phyloP scores from a whole-genome alignment of 2,329 filamentous ascomycete genomes.

The Sporothrix inflata region DNA sequence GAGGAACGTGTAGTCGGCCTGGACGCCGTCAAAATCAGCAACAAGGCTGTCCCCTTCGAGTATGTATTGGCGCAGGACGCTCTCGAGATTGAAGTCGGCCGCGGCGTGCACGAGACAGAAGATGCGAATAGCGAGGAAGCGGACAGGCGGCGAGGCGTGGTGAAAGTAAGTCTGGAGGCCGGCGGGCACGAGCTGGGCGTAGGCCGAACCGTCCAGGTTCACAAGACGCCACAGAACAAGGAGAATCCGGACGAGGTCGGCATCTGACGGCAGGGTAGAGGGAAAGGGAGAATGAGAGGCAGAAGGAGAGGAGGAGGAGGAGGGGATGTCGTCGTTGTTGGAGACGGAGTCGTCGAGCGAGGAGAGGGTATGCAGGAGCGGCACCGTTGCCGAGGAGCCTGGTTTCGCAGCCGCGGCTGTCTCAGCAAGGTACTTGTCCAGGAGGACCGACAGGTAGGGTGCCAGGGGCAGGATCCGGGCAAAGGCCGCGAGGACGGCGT shows the following conservation, averaged over 20 bases:
- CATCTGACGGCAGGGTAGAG: conserved; percentile 34
- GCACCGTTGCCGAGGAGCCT: background rate
- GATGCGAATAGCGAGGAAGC: conserved; percentile 80
- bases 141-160: conserved; percentile 62
- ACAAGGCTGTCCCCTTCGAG: conserved; percentile 62
- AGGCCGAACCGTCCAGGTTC: conserved; percentile 72
- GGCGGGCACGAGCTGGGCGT: conserved; percentile 63
- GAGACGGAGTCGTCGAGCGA: conserved; percentile 14
- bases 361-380: conserved; percentile 18
- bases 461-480: conserved; percentile 80
- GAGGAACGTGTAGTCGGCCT: conserved; percentile 78
- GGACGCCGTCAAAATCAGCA: conserved; percentile 74
- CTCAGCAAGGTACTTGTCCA: conserved; percentile 53
- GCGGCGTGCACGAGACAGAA: conserved; percentile 79
- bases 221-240: conserved; percentile 78
- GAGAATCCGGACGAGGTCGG: conserved; percentile 50
- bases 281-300: background rate
- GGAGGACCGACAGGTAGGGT: conserved; percentile 75
- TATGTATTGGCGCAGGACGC: conserved; percentile 69
- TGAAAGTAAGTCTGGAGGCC: conserved; percentile 71
- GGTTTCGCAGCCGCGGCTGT: conserved; percentile 16
- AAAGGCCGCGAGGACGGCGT: conserved; percentile 68
- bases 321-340: background rate
- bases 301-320: background rate
- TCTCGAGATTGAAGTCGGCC: conserved; percentile 76